These are phyloP conservation scores for Trichophyton verrucosum DNA, from an alignment of 2,329 filamentous ascomycete species.

Conservation along the genomic window DNA sequence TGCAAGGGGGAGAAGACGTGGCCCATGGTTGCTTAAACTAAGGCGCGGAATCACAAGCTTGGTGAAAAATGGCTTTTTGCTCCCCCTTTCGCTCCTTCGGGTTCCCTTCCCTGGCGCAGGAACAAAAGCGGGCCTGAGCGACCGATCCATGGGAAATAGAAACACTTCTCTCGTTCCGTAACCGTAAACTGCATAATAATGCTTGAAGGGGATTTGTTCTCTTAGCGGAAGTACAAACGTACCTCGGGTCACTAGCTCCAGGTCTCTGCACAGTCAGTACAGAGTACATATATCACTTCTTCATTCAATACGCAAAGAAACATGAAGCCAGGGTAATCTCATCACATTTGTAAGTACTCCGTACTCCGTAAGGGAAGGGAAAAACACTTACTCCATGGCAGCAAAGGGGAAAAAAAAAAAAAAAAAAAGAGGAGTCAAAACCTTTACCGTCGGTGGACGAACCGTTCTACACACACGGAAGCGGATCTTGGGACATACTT, in stretches of 20 bases:
- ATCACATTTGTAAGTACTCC: too few species aligned
- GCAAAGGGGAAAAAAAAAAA: neutral
- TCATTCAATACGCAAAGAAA: too few species aligned
- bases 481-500: neutral
- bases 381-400: neutral
- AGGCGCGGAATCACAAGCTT: neutral
- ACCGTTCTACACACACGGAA: neutral
- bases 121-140: slow-evolving; percentile 3
- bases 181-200: neutral
- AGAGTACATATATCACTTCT: too few species aligned
- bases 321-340: too few species aligned
- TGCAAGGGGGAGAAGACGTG: neutral
- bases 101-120: neutral
- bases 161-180: neutral
- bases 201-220: neutral
- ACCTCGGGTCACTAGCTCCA: neutral
- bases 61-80: neutral
- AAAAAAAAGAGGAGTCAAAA: neutral
- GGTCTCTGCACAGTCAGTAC: neutral
- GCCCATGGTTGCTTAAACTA: neutral
- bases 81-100: neutral
- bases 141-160: neutral
- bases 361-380: neutral
- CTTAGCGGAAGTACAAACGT: neutral
- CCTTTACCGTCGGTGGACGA: neutral